Conservation (phyloP, 2,329 filamentous ascomycete genomes). For the Monosporascus ibericus region DNA sequence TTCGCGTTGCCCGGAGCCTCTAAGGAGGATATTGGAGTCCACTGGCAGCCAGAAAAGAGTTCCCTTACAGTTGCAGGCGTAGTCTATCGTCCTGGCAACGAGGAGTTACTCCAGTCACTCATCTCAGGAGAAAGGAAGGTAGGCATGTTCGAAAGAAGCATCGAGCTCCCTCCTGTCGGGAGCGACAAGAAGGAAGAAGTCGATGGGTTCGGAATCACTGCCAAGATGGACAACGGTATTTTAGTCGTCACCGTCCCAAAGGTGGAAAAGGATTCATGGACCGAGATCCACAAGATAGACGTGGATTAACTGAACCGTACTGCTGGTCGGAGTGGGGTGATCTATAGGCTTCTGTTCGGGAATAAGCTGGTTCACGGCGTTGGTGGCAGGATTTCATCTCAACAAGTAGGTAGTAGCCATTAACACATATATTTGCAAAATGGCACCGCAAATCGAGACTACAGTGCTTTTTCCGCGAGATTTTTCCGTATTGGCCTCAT, state of each 20-base stretch:
- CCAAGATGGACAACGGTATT: constrained; percentile 74
- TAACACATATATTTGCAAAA: too few relatives aligned
- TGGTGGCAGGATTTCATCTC: too few relatives aligned
- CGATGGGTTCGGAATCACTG: constrained; percentile 61
- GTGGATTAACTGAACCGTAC: constrained; percentile 36
- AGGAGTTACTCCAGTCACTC: constrained; percentile 60
- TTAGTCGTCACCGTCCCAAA: constrained; percentile 74
- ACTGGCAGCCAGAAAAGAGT: constrained; percentile 65
- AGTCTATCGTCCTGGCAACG: constrained; percentile 65
- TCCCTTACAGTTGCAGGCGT: constrained; percentile 65
- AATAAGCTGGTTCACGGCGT: too few relatives aligned
- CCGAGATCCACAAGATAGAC: constrained; percentile 55
- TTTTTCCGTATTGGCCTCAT: too few relatives aligned
- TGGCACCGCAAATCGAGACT: too few relatives aligned
- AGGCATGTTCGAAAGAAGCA: constrained; percentile 66
- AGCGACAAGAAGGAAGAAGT: constrained; percentile 48
- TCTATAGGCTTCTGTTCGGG: background rate
- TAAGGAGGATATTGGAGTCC: constrained; percentile 71
- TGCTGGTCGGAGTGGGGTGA: background rate
- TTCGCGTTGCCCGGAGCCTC: constrained; percentile 71
- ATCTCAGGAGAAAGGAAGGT: constrained; percentile 62
- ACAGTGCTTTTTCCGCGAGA: too few relatives aligned
- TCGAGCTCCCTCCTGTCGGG: constrained; percentile 50
- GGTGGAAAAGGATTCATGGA: constrained; percentile 55
- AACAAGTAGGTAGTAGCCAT: too few relatives aligned